phyloP scores from a whole-genome alignment of 345 rosid species.

The Syzygium aqueum region DNA sequence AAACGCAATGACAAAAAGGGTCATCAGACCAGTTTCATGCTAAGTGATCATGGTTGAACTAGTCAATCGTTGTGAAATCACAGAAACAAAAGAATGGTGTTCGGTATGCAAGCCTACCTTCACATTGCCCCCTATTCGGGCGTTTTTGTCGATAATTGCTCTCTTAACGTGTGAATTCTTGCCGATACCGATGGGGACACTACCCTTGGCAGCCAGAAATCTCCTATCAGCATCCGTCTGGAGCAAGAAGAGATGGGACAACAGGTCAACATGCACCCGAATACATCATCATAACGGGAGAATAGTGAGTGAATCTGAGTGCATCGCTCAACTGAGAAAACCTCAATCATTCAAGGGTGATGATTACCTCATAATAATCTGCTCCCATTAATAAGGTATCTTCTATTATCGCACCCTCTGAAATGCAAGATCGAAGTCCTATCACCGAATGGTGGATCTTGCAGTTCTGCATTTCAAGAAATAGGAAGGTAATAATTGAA shows the following conservation, averaged over 20 bases:
- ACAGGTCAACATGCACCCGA: neutral
- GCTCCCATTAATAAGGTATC: slow-evolving; percentile 94
- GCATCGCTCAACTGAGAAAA: neutral
- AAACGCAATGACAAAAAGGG: neutral
- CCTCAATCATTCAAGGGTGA: neutral
- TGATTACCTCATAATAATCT: slow-evolving; percentile 78
- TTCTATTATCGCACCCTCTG: slow-evolving; percentile 92
- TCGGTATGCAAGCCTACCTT: slow-evolving; percentile 31
- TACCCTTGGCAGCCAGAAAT: slow-evolving; percentile 78
- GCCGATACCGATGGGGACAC: slow-evolving; percentile 88
- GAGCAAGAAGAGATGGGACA: neutral
- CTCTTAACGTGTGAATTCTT: slow-evolving; percentile 79
- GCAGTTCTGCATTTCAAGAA: slow-evolving; percentile 50
- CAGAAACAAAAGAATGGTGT: neutral
- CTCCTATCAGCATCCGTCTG: slow-evolving; percentile 91
- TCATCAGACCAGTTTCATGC: neutral
- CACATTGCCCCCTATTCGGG: slow-evolving; percentile 82
- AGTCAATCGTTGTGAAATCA: neutral
- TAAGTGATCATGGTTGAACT: neutral
- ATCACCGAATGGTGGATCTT: slow-evolving; percentile 91
- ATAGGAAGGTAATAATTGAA: neutral
- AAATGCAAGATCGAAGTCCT: slow-evolving; percentile 93
- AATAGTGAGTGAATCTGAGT: neutral
- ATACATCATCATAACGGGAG: neutral
- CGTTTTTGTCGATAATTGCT: slow-evolving; percentile 94